These are phyloP conservation scores for Saccharomycopsis schoenii DNA, from an alignment of 805 yeast species.

Conservation along the genomic window DNA sequence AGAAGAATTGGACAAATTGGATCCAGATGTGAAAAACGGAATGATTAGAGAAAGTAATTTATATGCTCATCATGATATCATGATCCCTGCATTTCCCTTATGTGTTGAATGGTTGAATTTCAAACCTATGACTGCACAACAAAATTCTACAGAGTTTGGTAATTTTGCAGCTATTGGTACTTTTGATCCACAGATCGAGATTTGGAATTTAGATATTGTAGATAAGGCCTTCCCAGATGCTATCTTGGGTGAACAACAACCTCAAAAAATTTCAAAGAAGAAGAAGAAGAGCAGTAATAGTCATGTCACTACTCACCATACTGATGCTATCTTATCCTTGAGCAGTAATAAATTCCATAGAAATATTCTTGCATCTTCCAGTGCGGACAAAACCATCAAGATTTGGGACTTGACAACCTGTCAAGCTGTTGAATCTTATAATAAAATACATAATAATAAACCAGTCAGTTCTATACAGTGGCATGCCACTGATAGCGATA, in stretches of 20 bases:
- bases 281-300: constrained; percentile 36
- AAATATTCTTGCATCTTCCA: constrained; percentile 82
- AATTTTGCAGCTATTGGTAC: constrained; percentile 96
- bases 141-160: constrained; percentile 34
- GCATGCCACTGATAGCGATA: constrained; percentile 57
- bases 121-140: constrained; percentile 41
- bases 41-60: constrained; percentile 61
- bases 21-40: constrained; percentile 39
- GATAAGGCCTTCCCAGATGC: constrained; percentile 94
- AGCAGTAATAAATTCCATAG: constrained; percentile 75
- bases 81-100: constrained; percentile 95
- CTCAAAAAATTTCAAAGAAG: constrained; percentile 33
- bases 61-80: constrained; percentile 91
- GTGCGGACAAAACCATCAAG: constrained; percentile 91
- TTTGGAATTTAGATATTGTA: constrained; percentile 89
- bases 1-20: constrained; percentile 53
- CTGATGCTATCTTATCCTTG: constrained; percentile 86
- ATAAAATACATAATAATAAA: constrained; percentile 62
- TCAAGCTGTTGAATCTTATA: constrained; percentile 68
- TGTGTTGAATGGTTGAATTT: constrained; percentile 93
- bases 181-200: constrained; percentile 93
- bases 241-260: constrained; percentile 71
- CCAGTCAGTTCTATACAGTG: constrained; percentile 81
- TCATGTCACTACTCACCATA: constrained; percentile 69
- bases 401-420: constrained; percentile 84